Evolutionary conservation across 352 stramenopile species (phyloP).

Genomic region (Halophytophthora polymorphica): DNA sequence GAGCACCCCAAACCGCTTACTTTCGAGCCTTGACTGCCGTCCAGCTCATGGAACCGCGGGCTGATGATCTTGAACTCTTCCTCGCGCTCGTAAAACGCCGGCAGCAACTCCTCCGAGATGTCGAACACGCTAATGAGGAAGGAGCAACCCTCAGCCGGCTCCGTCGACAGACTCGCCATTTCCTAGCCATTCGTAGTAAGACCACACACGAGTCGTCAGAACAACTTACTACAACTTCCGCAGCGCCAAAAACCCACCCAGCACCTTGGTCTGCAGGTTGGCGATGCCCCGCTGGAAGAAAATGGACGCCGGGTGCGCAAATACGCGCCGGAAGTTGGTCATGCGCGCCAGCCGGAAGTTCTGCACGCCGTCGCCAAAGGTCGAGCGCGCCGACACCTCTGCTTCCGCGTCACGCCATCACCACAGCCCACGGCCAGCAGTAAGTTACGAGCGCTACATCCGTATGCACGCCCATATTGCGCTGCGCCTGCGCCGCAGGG

Average conservation of each 20-base stretch:
- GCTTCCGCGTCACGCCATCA: not conserved
- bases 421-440: not conserved
- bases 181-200: constrained; percentile 40
- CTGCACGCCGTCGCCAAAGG: constrained; percentile 79
- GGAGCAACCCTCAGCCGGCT: constrained; percentile 44
- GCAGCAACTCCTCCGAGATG: constrained; percentile 47
- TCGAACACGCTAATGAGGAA: constrained; percentile 79
- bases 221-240: not conserved
- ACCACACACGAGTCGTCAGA: not conserved
- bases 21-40: constrained; percentile 28
- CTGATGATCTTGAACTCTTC: constrained; percentile 87
- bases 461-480: not conserved
- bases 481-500: no score
- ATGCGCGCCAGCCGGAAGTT: constrained; percentile 89
- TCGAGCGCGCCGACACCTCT: constrained; percentile 81
- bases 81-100: constrained; percentile 79
- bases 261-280: constrained; percentile 75
- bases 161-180: constrained; percentile 85
- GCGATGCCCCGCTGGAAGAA: constrained; percentile 92
- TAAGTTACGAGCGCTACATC: not conserved
- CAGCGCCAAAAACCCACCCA: not conserved
- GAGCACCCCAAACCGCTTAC: constrained; percentile 6
- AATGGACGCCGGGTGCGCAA: constrained; percentile 90
- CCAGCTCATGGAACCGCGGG: constrained; percentile 71
- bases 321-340: constrained; percentile 85